Percentiles rank a stretch among this genome's conserved stretches.
These are phyloP conservation scores for Phytophthora pseudosyringae DNA, from an alignment of 352 stramenopile genomes.

Conservation along the genomic window DNA sequence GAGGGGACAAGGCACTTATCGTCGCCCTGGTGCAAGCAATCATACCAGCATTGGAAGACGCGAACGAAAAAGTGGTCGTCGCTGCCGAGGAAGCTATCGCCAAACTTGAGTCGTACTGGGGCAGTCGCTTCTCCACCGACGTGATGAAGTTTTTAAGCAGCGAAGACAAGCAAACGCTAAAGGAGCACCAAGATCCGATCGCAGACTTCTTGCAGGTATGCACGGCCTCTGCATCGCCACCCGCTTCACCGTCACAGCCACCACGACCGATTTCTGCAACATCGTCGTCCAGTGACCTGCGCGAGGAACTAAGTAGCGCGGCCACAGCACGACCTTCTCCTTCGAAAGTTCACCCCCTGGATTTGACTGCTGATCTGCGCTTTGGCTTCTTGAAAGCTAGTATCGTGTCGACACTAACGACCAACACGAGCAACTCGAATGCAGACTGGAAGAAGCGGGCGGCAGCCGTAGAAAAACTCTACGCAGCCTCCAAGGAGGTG, in stretches of 20 bases:
- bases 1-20: constrained; percentile 62
- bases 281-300: constrained; percentile 3
- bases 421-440: constrained; percentile 62
- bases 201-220: constrained; percentile 51
- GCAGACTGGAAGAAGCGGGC: constrained; percentile 76
- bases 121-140: constrained; percentile 39
- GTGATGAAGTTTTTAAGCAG: constrained; percentile 63
- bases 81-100: constrained; percentile 67
- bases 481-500: constrained; percentile 43
- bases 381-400: constrained; percentile 61
- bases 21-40: constrained; percentile 61
- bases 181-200: constrained; percentile 56
- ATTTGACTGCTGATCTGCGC: constrained; percentile 16
- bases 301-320: neutral
- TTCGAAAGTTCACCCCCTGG: constrained; percentile 28
- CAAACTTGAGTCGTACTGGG: constrained; percentile 72
- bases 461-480: constrained; percentile 64
- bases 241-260: constrained; percentile 18
- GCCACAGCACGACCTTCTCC: constrained; percentile 9
- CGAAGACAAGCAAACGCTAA: constrained; percentile 67
- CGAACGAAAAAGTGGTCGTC: constrained; percentile 63
- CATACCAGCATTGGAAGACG: constrained; percentile 66
- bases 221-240: constrained; percentile 8
- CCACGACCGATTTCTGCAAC: constrained; percentile 12
- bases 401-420: constrained; percentile 43